Base-by-base conservation (phyloP, 176 grass and related monocot genomes). In the Musa itinerans region DNA sequence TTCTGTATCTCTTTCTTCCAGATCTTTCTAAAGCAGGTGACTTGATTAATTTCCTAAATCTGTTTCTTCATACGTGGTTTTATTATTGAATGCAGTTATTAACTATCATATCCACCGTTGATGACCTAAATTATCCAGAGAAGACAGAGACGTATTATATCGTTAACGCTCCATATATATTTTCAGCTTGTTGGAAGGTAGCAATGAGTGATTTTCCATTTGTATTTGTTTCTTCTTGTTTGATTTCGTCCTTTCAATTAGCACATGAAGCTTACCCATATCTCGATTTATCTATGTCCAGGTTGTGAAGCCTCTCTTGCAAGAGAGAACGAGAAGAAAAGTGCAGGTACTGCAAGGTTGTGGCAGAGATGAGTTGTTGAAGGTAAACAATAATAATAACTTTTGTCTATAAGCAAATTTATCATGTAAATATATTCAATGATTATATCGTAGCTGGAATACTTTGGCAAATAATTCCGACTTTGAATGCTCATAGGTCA, bases 151-250 rank as follows among this genome's bases (percentile, higher is more conserved):
- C 83, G 50, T 98, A 98, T 77, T 98, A 90, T 79, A 91, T 98
- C 77, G 94, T 98, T 58, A 93, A 98, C 82, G 78, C 88, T 83
- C 94, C 94, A 76, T 91, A 98, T 56, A 88, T 98, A 87, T 98
- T 93, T 83, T 91, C 94, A 11, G 86, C 94, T 6, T 93, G 94
- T 81, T 98, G 94, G 94, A 98, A 90, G 90, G 90, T 98, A 81
- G 73, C 9, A 74, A 58, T 49, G 25, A 26, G 52, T 16, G 63
- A 73, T 65, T 74, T 81, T 72, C 5, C 6, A 27, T 73, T 8
- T 54, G 2, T 9, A 21, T 19, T 56, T 53, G 26, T 61, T 53
- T 74, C 3, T 70, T 5, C 48, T 50, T 43, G 34, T 43, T 20
- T 20, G 1, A 70, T 50, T 48, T 10, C 48, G 52, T 52, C 19